phyloP scores from a whole-genome alignment of 768 basidiomycete genomes.

The Mycena pura region DNA sequence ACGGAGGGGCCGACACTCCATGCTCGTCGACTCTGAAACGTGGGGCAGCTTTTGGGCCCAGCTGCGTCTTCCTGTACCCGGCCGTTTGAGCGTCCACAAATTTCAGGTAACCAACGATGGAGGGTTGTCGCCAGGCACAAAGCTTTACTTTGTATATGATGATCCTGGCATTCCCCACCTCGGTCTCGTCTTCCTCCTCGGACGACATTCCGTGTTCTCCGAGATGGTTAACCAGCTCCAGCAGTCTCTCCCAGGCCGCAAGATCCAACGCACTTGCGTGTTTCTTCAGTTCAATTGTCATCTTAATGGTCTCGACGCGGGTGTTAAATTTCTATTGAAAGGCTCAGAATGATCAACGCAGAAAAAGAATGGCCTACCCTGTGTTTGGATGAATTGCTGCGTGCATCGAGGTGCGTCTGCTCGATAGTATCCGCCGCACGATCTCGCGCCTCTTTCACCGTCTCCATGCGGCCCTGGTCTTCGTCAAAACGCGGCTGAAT shows the following conservation, averaged over 20 bases:
- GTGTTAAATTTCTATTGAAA: not conserved
- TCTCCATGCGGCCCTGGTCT: not conserved
- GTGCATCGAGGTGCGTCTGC: not conserved
- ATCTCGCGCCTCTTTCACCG: not conserved
- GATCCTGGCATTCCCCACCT: not conserved
- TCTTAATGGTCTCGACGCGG: not conserved
- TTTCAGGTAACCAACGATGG: not conserved
- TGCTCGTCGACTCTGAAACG: not conserved
- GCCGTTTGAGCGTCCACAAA: constrained; percentile 3
- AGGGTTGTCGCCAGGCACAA: constrained; percentile 1
- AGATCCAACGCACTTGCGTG: not conserved
- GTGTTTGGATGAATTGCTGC: not conserved
- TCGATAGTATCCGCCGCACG: not conserved
- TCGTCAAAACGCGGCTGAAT: not conserved
- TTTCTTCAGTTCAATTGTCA: not conserved
- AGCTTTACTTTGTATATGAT: not conserved
- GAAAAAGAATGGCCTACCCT: not conserved
- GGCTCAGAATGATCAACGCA: not conserved
- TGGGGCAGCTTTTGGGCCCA: too few species aligned
- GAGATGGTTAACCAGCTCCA: not conserved
- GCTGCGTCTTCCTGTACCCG: not conserved
- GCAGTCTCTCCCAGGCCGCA: not conserved
- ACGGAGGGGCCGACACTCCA: not conserved
- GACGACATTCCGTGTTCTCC: constrained; percentile 4
- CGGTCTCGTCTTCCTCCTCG: not conserved